Conservation (phyloP, 106 monocot genomes). For the Dactylorhiza incarnata region DNA sequence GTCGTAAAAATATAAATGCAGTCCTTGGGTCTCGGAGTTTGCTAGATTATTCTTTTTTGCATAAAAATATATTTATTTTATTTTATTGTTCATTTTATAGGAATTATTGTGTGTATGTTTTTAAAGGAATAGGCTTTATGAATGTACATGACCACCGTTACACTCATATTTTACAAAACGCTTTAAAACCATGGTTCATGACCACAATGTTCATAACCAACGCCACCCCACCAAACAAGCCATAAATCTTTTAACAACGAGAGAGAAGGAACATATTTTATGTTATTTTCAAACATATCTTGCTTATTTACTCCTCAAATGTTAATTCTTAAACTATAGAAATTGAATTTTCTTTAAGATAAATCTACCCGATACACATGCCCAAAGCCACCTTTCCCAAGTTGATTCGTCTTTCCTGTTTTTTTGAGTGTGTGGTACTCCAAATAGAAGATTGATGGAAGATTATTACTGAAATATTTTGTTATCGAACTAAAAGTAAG, state of each 20-base stretch:
- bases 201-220: too few species aligned
- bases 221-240: too few species aligned
- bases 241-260: not conserved
- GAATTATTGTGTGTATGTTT: too few species aligned
- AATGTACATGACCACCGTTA: too few species aligned
- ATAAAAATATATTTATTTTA: too few species aligned
- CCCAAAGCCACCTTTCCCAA: slow-evolving; percentile 48
- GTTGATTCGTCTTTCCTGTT: slow-evolving; percentile 38
- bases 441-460: slow-evolving; percentile 31
- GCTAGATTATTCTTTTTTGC: too few species aligned
- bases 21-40: too few species aligned
- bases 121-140: too few species aligned
- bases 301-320: not conserved
- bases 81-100: too few species aligned
- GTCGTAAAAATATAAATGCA: too few species aligned
- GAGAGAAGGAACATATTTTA: not conserved
- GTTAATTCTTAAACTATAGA: not conserved
- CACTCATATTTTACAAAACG: too few species aligned
- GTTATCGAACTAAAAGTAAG: slow-evolving; percentile 5
- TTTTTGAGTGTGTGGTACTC: slow-evolving; percentile 33
- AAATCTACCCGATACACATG: slow-evolving; percentile 31
- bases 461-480: slow-evolving; percentile 25
- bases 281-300: not conserved
- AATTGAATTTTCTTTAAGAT: not conserved
- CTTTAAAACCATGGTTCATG: too few species aligned